Base-by-base conservation (phyloP, 345 rosid species). In the Linum lewisii region DNA sequence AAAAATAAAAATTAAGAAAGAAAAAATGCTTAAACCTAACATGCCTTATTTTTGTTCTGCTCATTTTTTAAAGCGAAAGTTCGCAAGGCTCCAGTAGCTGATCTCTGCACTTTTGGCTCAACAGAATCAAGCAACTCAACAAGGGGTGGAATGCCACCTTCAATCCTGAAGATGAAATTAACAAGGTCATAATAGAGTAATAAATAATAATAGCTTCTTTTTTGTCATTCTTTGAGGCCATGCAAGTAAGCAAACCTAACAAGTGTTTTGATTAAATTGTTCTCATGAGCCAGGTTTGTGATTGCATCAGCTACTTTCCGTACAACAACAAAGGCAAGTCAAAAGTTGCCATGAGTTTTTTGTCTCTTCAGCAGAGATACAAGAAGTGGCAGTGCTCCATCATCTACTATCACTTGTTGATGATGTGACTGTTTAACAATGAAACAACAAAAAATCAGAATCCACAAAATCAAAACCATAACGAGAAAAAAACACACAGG, bases 61-160 rank as follows among this genome's bases (percentile, higher is more conserved):
- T 93, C 96, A 20, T 93, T 93, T 76, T 90, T 93, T 76, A 89
- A 93, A 44, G 97, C 99, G 71, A 93, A 75, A 51, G 99, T 93
- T 64, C 99, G 81, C 71, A 93, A 65, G 51, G 99, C 96, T 62
- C 97, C 99, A 47, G 95, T 97, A 68, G 99, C 92, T 69, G 99
- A 96, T 81, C 99, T 87, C 72, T 93, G 97, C 72, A 93, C 97
- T 72, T 93, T 93, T 25, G 85, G 67, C 64, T 87, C 99, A 59
- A 78, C 63, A 75, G 81, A 87, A 63, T 85, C 95, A 64, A 93
- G 96, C 80, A 93, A 79, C 67, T 90, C 97, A 21, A 90, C 99
- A 5, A 93, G 85, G 56, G 99, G 97, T 22, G 95, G 99, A 69
- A 93, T 90, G 54, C 97, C 99, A 19, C 95, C 56, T 52, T 52